A percentile compares a stretch with the other conserved stretches of the same genome.
phyloP scores from a whole-genome alignment of 2,329 filamentous ascomycete genomes.

The Corinectria fuckeliana region DNA sequence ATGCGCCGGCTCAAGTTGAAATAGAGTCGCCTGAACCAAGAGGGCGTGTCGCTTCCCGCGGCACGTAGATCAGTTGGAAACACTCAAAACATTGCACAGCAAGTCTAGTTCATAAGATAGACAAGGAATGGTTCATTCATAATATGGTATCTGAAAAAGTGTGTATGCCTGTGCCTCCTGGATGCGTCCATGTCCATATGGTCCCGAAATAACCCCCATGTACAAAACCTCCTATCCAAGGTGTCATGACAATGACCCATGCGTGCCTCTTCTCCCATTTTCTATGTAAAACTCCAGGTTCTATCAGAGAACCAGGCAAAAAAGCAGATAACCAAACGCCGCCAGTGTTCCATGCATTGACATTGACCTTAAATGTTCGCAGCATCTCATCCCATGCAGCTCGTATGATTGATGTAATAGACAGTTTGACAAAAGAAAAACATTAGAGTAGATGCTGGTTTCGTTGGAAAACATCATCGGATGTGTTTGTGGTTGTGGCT shows the following conservation, averaged over 20 bases:
- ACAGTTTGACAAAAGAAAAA: conserved; percentile 27
- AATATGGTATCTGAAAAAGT: conserved; percentile 38
- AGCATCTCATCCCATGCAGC: conserved; percentile 25
- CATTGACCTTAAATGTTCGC: conserved; percentile 8
- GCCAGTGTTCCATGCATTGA: conserved; percentile 13
- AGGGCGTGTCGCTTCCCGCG: not conserved
- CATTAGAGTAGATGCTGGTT: conserved; percentile 22
- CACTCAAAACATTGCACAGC: not conserved
- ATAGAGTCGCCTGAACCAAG: not conserved
- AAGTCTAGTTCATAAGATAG: not conserved
- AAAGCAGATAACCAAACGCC: conserved; percentile 29
- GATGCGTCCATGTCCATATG: conserved; percentile 28
- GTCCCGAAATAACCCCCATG: conserved; percentile 8
- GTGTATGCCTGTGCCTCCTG: conserved; percentile 27
- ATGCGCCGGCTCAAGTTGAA: conserved; percentile 14
- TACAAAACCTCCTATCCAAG: not conserved
- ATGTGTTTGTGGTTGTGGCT: conserved; percentile 7
- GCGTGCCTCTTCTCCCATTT: conserved; percentile 23
- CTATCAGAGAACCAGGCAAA: conserved; percentile 8
- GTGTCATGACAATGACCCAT: conserved; percentile 1
- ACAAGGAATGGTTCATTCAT: conserved; percentile 33
- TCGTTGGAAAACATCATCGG: conserved; percentile 23
- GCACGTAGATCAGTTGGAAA: not conserved
- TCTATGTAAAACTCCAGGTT: conserved; percentile 31
- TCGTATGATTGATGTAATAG: conserved; percentile 26